Conservation (phyloP, 805 yeast genomes). For the Torulaspora delbrueckii region DNA sequence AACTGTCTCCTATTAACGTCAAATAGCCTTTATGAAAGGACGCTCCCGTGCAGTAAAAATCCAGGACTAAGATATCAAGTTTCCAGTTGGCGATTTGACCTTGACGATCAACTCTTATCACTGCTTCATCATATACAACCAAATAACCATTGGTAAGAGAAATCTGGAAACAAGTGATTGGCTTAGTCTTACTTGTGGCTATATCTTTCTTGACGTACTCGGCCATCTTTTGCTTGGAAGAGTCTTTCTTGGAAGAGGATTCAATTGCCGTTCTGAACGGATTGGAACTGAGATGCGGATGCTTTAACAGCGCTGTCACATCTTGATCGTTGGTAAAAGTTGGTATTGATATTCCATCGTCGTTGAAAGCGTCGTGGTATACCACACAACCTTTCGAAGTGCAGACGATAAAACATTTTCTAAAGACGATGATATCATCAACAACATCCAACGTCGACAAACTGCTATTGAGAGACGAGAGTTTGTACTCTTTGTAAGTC, state of each 20-base stretch:
- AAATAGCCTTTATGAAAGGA: slow-evolving; percentile 45
- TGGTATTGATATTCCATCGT: slow-evolving; percentile 48
- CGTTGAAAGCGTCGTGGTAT: slow-evolving; percentile 48
- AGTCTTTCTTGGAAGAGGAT: slow-evolving; percentile 22
- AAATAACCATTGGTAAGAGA: slow-evolving; percentile 49
- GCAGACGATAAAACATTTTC: slow-evolving; percentile 62
- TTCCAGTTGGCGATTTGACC: slow-evolving; percentile 47
- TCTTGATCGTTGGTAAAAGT: slow-evolving; percentile 48
- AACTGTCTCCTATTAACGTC: slow-evolving; percentile 56
- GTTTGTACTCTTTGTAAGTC: slow-evolving; percentile 51
- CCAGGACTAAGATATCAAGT: slow-evolving; percentile 39
- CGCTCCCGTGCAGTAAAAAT: slow-evolving; percentile 40
- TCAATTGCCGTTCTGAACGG: slow-evolving; percentile 23
- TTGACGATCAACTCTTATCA: slow-evolving; percentile 56
- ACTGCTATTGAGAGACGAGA: slow-evolving; percentile 53
- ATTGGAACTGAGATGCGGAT: slow-evolving; percentile 19
- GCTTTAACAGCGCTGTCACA: slow-evolving; percentile 14
- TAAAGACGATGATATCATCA: slow-evolving; percentile 56
- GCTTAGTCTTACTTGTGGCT: slow-evolving; percentile 36
- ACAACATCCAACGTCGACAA: slow-evolving; percentile 50
- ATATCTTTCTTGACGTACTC: slow-evolving; percentile 40
- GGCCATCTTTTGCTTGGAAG: slow-evolving; percentile 32
- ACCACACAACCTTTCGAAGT: slow-evolving; percentile 64
- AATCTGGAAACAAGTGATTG: slow-evolving; percentile 63
- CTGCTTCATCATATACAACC: slow-evolving; percentile 66